Conservation (phyloP, 2,329 filamentous ascomycete genomes). For the Xylariaceae sp. region DNA sequence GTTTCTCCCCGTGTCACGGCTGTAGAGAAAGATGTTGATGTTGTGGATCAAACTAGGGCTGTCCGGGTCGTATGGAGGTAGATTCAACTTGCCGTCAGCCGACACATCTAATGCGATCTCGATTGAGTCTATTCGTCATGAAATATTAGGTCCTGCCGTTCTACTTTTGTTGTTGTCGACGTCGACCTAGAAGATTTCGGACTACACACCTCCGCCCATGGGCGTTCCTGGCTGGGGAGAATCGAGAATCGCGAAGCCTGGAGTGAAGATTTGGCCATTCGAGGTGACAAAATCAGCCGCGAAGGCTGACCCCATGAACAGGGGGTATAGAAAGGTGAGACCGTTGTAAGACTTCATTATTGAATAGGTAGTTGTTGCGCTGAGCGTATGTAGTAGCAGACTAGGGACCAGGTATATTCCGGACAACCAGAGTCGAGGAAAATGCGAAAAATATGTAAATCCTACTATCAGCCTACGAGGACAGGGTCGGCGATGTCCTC, state of each 20-base stretch:
- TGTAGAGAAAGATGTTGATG: slow-evolving; percentile 63
- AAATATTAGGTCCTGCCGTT: slow-evolving; percentile 15
- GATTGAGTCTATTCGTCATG: slow-evolving; percentile 42
- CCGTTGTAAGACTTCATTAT: slow-evolving; percentile 22
- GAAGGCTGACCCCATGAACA: slow-evolving; percentile 27
- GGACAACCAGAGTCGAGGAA: neutral
- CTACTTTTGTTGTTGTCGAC: slow-evolving; percentile 1
- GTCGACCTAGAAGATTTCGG: neutral
- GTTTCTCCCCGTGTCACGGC: slow-evolving; percentile 57
- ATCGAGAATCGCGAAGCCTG: slow-evolving; percentile 61
- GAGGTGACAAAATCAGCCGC: slow-evolving; percentile 51
- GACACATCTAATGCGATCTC: slow-evolving; percentile 64
- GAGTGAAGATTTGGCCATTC: slow-evolving; percentile 64
- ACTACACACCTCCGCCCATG: slow-evolving; percentile 53
- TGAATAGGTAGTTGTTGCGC: neutral
- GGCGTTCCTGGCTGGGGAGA: slow-evolving; percentile 61
- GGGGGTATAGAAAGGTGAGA: slow-evolving; percentile 23
- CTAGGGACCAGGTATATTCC: no score
- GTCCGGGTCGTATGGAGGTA: slow-evolving; percentile 50
- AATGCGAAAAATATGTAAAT: neutral
- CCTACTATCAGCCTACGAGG: neutral
- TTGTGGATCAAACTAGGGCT: slow-evolving; percentile 55
- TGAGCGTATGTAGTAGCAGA: neutral
- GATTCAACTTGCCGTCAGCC: slow-evolving; percentile 57
- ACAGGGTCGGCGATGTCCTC: slow-evolving; percentile 1